phyloP scores from a whole-genome alignment of 148 eudicot genomes.

The Suaeda aralocaspica region DNA sequence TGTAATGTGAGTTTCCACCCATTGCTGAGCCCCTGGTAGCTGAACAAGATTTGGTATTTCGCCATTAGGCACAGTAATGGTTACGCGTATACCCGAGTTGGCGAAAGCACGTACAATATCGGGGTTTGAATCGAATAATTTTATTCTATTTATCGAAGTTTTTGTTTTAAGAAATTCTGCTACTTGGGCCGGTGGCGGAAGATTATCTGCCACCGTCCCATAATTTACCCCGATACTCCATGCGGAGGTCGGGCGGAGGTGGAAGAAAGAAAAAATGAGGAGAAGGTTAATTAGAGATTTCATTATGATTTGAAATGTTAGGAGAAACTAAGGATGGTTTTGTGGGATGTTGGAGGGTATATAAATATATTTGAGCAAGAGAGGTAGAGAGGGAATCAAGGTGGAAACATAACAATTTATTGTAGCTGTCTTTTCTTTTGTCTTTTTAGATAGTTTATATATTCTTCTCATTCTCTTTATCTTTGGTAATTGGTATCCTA shows the following conservation, averaged over 20 bases:
- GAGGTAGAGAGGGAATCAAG: slow-evolving; percentile 20
- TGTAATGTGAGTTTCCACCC: slow-evolving; percentile 45
- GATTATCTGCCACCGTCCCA: slow-evolving; percentile 62
- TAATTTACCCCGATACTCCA: slow-evolving; percentile 61
- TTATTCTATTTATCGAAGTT: slow-evolving; percentile 56
- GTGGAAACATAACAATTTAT: slow-evolving; percentile 8
- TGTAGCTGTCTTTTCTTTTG: slow-evolving; percentile 6
- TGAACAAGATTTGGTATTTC: slow-evolving; percentile 53
- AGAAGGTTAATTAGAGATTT: neutral
- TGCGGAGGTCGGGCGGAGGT: slow-evolving; percentile 4
- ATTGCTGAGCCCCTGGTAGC: slow-evolving; percentile 37
- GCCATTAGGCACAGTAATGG: slow-evolving; percentile 68
- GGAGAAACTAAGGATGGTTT: neutral
- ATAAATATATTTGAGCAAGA: slow-evolving; percentile 15
- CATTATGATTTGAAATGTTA: neutral
- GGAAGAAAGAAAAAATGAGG: neutral
- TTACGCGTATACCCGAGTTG: slow-evolving; percentile 47
- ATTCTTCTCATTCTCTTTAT: neutral
- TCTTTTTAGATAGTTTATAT: neutral
- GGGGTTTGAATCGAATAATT: slow-evolving; percentile 65
- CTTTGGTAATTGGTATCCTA: neutral
- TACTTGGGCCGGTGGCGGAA: slow-evolving; percentile 62
- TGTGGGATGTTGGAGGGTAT: neutral
- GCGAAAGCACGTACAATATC: slow-evolving; percentile 66
- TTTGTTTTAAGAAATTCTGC: slow-evolving; percentile 56